Conservation (phyloP, 1,139 yeast species). For the Protomyces macrosporus region DNA sequence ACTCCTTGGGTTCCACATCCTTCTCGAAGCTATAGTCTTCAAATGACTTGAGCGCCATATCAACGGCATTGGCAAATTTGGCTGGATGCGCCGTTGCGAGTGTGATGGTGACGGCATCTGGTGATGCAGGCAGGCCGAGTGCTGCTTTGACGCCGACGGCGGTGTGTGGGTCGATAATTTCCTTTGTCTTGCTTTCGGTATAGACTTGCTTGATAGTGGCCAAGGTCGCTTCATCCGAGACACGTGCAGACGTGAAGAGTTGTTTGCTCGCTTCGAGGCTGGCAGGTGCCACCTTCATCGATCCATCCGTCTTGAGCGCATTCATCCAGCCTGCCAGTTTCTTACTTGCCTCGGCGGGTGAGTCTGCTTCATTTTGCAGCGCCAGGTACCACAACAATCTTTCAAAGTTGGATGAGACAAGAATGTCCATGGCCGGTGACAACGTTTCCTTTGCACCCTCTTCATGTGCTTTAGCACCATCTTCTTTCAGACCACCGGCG, state of each 20-base stretch:
- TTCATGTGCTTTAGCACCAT: slow-evolving; percentile 42
- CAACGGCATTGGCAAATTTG: slow-evolving; percentile 92
- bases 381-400: slow-evolving; percentile 92
- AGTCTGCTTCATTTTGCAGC: slow-evolving; percentile 45
- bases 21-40: slow-evolving; percentile 67
- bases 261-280: slow-evolving; percentile 61
- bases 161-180: slow-evolving; percentile 92
- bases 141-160: slow-evolving; percentile 89
- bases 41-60: slow-evolving; percentile 61
- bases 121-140: slow-evolving; percentile 36
- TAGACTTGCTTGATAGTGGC: slow-evolving; percentile 70
- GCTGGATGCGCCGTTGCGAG: slow-evolving; percentile 98
- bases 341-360: slow-evolving; percentile 60
- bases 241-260: slow-evolving; percentile 74
- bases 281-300: slow-evolving; percentile 62
- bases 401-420: slow-evolving; percentile 91
- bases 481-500: slow-evolving; percentile 35
- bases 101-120: slow-evolving; percentile 57
- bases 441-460: slow-evolving; percentile 77
- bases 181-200: slow-evolving; percentile 50
- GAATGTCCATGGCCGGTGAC: slow-evolving; percentile 98
- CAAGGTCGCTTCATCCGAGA: slow-evolving; percentile 69
- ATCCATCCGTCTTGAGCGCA: slow-evolving; percentile 67
- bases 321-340: slow-evolving; percentile 71
- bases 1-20: slow-evolving; percentile 84